Conservation (phyloP, 495 filamentous ascomycete genomes). For the Penicillium ucsense region DNA sequence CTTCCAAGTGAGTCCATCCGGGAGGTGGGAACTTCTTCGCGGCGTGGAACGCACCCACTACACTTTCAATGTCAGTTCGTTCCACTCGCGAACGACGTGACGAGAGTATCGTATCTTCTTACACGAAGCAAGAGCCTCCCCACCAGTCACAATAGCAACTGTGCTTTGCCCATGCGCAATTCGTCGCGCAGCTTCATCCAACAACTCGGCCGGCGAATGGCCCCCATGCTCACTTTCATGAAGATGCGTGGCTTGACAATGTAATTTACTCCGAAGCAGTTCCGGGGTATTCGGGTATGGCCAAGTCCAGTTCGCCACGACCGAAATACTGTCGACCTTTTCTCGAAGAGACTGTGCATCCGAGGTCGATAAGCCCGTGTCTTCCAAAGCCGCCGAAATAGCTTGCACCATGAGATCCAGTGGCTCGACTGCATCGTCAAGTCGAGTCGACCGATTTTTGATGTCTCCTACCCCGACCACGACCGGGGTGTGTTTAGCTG, state of each 20-base stretch:
- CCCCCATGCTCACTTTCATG: constrained; percentile 43
- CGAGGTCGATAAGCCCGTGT: constrained; percentile 17
- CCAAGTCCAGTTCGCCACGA: constrained; percentile 52
- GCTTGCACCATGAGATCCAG: constrained; percentile 41
- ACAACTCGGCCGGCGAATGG: constrained; percentile 41
- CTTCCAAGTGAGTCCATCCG: constrained; percentile 27
- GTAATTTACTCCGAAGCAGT: constrained; percentile 31
- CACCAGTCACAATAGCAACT: constrained; percentile 44
- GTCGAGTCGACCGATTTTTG: constrained; percentile 34
- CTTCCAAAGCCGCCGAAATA: constrained; percentile 33
- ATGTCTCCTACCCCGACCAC: constrained; percentile 47
- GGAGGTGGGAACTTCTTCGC: constrained; percentile 35
- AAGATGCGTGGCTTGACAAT: constrained; percentile 26
- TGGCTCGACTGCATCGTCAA: constrained; percentile 46
- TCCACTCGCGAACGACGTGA: no score
- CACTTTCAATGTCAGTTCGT: constrained; percentile 8
- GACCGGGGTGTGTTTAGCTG: constrained; percentile 18
- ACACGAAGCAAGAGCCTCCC: constrained; percentile 48
- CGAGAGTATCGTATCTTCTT: constrained; percentile 3
- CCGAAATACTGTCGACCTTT: constrained; percentile 41
- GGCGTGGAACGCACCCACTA: constrained; percentile 25
- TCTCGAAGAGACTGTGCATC: constrained; percentile 21
- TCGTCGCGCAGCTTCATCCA: constrained; percentile 46
- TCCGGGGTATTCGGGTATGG: constrained; percentile 42
- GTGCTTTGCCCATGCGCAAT: constrained; percentile 35